These are phyloP conservation scores for Pythium scleroteichum DNA, from an alignment of 352 stramenopile species.

Conservation along the genomic window DNA sequence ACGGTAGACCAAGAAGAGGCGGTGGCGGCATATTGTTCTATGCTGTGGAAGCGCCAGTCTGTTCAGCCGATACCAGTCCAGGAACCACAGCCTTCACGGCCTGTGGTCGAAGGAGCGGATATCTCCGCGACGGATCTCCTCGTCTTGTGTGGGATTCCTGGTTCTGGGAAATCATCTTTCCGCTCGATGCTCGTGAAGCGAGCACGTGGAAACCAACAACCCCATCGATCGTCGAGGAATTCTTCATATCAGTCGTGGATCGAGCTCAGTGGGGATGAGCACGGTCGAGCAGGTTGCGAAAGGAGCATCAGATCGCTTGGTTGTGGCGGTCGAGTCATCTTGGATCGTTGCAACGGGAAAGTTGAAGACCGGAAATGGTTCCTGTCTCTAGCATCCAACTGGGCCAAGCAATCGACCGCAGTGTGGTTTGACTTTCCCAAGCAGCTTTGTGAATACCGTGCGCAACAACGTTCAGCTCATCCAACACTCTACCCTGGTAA, in stretches of 20 bases:
- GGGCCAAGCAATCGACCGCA: constrained; percentile 55
- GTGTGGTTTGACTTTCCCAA: constrained; percentile 59
- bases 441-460: constrained; percentile 45
- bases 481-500: constrained; percentile 44
- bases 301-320: constrained; percentile 30
- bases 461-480: constrained; percentile 45
- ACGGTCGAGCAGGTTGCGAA: constrained; percentile 41
- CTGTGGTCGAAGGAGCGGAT: constrained; percentile 32
- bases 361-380: constrained; percentile 43
- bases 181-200: constrained; percentile 47
- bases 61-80: constrained; percentile 31
- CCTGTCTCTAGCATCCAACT: constrained; percentile 42
- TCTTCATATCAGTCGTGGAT: constrained; percentile 27
- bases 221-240: background rate
- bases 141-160: constrained; percentile 56
- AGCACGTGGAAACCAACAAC: constrained; percentile 12
- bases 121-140: constrained; percentile 48
- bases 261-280: constrained; percentile 54
- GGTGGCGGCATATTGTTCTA: constrained; percentile 47
- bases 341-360: constrained; percentile 64
- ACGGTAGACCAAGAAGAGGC: constrained; percentile 52
- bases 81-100: constrained; percentile 37
- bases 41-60: constrained; percentile 55
- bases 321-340: constrained; percentile 31
- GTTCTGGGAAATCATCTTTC: constrained; percentile 68